Conservation (phyloP, 2,329 filamentous ascomycete genomes). For the Alternaria angustiovoidea region DNA sequence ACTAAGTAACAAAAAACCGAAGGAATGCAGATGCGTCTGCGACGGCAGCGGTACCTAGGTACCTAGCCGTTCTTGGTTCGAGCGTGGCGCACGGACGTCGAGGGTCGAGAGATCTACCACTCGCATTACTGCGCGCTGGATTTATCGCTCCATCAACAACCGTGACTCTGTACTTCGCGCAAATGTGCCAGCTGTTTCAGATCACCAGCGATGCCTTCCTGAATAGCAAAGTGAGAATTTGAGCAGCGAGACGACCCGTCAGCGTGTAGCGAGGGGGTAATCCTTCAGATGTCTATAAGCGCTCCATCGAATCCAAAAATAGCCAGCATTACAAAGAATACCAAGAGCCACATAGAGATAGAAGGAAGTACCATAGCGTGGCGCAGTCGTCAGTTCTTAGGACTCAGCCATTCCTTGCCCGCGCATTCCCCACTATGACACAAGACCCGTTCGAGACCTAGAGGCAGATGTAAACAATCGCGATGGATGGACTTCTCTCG, state of each 20-base stretch:
- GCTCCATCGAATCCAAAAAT: slow-evolving; percentile 11
- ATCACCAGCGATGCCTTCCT: background rate
- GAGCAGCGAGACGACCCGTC: background rate
- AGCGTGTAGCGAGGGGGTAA: background rate
- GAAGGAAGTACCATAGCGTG: background rate
- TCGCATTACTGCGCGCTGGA: background rate
- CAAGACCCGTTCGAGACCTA: background rate
- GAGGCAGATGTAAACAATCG: background rate
- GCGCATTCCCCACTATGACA: background rate
- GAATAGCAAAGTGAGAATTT: background rate
- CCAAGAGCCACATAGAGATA: background rate
- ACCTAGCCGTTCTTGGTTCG: background rate
- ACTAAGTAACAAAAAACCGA: slow-evolving; percentile 1
- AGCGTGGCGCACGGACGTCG: background rate
- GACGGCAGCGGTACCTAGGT: background rate
- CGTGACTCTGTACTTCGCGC: background rate
- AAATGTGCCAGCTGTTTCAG: background rate
- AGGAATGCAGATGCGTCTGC: background rate
- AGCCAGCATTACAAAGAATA: slow-evolving; percentile 5
- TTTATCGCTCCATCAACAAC: background rate
- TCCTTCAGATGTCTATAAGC: background rate
- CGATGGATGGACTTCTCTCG: slow-evolving; percentile 7
- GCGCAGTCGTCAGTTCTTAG: background rate
- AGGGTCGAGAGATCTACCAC: background rate
- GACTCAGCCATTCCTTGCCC: background rate